Evolutionary conservation across 2,329 filamentous ascomycete genomes (phyloP), one percentile per base, ranked within the genome.

Genomic region (Apiospora arundinis): DNA sequence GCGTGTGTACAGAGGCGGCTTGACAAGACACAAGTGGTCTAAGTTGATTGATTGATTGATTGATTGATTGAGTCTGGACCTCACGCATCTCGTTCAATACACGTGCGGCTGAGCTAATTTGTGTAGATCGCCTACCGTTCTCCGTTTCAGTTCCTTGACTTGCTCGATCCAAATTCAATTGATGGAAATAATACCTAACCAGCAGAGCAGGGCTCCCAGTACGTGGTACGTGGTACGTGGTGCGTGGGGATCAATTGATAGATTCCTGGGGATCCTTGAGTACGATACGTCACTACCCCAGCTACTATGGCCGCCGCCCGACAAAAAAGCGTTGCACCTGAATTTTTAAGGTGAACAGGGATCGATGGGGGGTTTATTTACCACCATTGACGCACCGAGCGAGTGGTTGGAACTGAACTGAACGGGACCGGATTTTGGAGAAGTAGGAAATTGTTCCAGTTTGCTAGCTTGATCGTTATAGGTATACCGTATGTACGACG

Each of bases 261-360:
- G 56, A 63, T 63, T 5, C 18, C 56, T 23, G 56, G 56, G 28
- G 32, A 63, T 63, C 56, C 56, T 32, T 63, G 56, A 3, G 18
- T 37, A 40, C 1, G 56, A 21, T 63, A 63, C 56, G 56, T 63
- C 56, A 63, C 56, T 63, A 63, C 56, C 56, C 56, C 56, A 63
- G 56, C 28, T 40, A 40, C 9, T 16, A 16, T 56, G 28, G 52
- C 52, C 28, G 28, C 14, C 52, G 18, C 21, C 52, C 25, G 16
- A 40, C 28, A n/a, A 60, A 21, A 46, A 40, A 40, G 21, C 32
- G 56, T 18, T 37, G 7, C 28, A 37, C 21, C 1, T 28, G 25
- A 60, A 12, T 37, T 60, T 11, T 60, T 37, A 40, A 63, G 18
- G 32, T 23, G 32, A 63, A 40, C 32, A 21, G 28, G 52, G 49